A percentile compares a stretch with the other conserved stretches of the same genome.
These are phyloP conservation scores for Heritiera fomes DNA, from an alignment of 345 rosid genomes.

Conservation along the genomic window DNA sequence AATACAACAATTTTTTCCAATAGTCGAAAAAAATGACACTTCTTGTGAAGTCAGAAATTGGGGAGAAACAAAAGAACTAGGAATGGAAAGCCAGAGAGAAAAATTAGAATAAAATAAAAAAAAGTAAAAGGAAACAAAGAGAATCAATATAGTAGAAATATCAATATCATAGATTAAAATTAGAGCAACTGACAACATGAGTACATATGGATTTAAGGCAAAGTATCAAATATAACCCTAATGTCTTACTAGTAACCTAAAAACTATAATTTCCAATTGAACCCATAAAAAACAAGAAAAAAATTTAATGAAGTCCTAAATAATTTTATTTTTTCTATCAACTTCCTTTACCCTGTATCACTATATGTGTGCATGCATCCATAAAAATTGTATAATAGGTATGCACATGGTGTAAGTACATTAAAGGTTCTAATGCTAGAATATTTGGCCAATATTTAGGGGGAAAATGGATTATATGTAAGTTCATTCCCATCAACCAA, in stretches of 20 bases:
- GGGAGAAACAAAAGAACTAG: constrained; percentile 9
- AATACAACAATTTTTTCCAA: background rate
- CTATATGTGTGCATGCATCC: background rate
- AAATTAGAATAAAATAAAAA: background rate
- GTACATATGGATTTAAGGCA: background rate
- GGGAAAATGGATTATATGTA: background rate
- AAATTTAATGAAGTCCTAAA: background rate
- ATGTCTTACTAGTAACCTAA: background rate
- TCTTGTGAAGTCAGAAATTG: background rate
- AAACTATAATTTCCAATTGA: background rate
- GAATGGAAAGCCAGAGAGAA: background rate
- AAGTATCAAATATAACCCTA: background rate
- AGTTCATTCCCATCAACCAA: background rate
- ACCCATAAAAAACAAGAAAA: background rate
- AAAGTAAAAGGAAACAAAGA: background rate
- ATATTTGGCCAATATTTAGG: background rate
- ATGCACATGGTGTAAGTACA: constrained; percentile 6
- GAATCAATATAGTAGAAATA: background rate
- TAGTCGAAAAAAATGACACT: background rate
- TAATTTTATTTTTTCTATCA: background rate
- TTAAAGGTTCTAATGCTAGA: constrained; percentile 11
- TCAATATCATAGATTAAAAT: background rate
- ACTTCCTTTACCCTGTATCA: constrained; percentile 6
- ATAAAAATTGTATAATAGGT: background rate
- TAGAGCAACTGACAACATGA: background rate